phyloP scores from a whole-genome alignment of 306 rosid genomes.

The Vachellia pachyceras region DNA sequence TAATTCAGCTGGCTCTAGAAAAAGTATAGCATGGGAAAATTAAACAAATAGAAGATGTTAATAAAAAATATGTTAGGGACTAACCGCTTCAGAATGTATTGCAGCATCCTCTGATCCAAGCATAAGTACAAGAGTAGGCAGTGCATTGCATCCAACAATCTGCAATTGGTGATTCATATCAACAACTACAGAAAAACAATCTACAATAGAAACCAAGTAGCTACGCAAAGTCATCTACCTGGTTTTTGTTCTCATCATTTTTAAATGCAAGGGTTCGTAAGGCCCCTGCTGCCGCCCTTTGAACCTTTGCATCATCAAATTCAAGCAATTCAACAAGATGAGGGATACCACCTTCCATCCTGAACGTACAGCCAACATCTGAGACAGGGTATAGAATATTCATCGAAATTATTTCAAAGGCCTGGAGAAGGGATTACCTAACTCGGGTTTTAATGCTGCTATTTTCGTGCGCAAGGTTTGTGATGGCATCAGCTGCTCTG shows the following conservation, averaged over 20 bases:
- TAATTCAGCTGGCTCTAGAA: constrained; percentile 32
- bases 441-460: constrained; percentile 53
- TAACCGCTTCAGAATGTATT: constrained; percentile 67
- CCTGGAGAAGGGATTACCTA: constrained; percentile 47
- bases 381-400: neutral
- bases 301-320: constrained; percentile 59
- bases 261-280: constrained; percentile 67
- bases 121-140: constrained; percentile 72
- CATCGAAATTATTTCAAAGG: neutral
- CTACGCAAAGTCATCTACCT: constrained; percentile 46
- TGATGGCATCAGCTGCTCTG: constrained; percentile 67
- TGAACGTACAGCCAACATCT: constrained; percentile 32
- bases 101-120: constrained; percentile 62
- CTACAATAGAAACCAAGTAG: neutral
- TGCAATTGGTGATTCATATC: constrained; percentile 47
- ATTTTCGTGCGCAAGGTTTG: constrained; percentile 69
- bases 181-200: constrained; percentile 20
- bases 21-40: neutral
- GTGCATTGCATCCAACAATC: constrained; percentile 68
- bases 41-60: neutral
- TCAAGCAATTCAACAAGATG: constrained; percentile 75
- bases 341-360: constrained; percentile 77
- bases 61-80: constrained; percentile 16
- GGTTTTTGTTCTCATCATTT: constrained; percentile 64
- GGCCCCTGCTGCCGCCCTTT: constrained; percentile 72